Evolutionary conservation across 768 basidiomycete species (phyloP).

Genomic region (Boletus sp.): DNA sequence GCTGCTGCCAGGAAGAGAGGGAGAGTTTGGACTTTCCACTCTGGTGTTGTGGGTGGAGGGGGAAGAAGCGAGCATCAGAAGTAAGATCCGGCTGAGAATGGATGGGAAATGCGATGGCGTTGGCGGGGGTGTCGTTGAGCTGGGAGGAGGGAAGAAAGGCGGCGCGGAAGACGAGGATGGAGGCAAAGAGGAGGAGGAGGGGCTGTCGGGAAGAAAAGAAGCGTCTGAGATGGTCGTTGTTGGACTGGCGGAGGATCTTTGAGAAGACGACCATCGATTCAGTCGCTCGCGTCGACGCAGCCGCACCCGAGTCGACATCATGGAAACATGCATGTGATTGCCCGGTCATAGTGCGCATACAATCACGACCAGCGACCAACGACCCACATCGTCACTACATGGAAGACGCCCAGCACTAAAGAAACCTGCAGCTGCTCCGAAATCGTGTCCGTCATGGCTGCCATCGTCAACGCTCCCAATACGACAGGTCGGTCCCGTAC

Average conservation of each 20-base stretch:
- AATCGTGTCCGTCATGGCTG: constrained; percentile 46
- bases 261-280: constrained; percentile 16
- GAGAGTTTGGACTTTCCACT: constrained; percentile 51
- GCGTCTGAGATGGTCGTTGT: not conserved
- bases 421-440: constrained; percentile 40
- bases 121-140: constrained; percentile 43
- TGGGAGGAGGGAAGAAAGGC: constrained; percentile 22
- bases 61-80: constrained; percentile 58
- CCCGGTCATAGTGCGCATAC: not conserved
- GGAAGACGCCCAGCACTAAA: constrained; percentile 37
- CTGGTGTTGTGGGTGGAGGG: constrained; percentile 42
- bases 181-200: constrained; percentile 41
- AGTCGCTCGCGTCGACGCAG: not conserved
- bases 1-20: constrained; percentile 63
- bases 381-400: constrained; percentile 32
- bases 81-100: constrained; percentile 54
- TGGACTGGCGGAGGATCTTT: not conserved
- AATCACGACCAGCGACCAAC: not conserved
- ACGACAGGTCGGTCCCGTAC: constrained; percentile 27
- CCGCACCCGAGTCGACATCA: not conserved
- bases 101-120: constrained; percentile 63
- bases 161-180: constrained; percentile 51
- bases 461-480: constrained; percentile 27
- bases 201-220: constrained; percentile 20
- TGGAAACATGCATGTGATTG: constrained; percentile 11